Conservation (phyloP, 768 basidiomycete genomes). For the Clitopilus passeckerianus region DNA sequence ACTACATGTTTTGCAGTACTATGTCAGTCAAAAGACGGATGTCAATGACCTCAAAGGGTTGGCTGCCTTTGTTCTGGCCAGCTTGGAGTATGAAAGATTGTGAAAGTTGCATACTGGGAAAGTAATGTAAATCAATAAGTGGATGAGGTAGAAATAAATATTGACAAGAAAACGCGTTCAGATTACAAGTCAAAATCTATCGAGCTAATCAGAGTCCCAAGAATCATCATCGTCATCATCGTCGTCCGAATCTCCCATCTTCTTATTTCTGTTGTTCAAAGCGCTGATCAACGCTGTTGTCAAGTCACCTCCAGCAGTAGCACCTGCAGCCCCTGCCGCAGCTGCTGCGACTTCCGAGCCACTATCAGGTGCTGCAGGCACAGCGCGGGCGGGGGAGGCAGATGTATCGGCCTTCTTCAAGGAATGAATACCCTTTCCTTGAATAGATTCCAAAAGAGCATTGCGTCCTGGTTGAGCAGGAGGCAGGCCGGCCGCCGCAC, state of each 20-base stretch:
- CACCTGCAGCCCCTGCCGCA: conserved; percentile 27
- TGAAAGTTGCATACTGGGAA: neutral
- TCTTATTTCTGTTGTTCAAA: conserved; percentile 77
- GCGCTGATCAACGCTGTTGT: conserved; percentile 84
- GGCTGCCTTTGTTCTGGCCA: conserved; percentile 41
- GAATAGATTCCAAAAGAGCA: conserved; percentile 75
- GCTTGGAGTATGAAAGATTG: conserved; percentile 34
- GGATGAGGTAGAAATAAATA: neutral
- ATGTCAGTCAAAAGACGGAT: conserved; percentile 30
- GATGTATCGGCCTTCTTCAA: conserved; percentile 56
- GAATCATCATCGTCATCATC: conserved; percentile 67
- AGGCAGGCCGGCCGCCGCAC: neutral
- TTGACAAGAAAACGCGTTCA: neutral
- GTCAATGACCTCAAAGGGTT: conserved; percentile 43
- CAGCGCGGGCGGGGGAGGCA: conserved; percentile 27
- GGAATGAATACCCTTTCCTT: conserved; percentile 70
- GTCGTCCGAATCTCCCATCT: conserved; percentile 82
- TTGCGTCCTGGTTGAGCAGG: conserved; percentile 9
- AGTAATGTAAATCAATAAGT: neutral
- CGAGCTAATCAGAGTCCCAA: conserved; percentile 49
- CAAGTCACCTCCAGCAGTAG: conserved; percentile 62
- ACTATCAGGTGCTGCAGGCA: conserved; percentile 26
- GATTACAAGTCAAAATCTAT: neutral
- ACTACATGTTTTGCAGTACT: conserved; percentile 26
- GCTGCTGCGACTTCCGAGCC: conserved; percentile 24